Evolutionary conservation across 805 yeast species (phyloP), one percentile per base, ranked within the genome.

Genomic region (Barnettozyma vustinii): DNA sequence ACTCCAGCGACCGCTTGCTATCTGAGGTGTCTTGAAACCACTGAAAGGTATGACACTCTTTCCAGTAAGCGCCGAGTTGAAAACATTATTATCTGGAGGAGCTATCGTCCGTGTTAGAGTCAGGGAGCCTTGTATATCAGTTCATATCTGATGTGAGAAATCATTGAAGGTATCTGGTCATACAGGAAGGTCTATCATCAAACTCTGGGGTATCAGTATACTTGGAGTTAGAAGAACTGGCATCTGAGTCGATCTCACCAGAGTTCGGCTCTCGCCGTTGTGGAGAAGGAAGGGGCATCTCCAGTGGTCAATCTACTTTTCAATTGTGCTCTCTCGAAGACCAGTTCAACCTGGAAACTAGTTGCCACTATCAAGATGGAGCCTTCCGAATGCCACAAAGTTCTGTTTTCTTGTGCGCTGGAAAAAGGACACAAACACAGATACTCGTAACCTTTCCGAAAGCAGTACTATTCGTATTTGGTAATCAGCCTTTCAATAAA

Each of bases 11-110:
- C 88, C 90, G 66, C 87, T 87, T 1, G 96, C 87, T 63, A 88
- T 79, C 62, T 87, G 88, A 44, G 96, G 96, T 57, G 89, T 87
- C 69, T 89, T 96, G 92, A 90, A 89, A 40, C 96, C 97, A 52
- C 96, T 96, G 59, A 87, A 89, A 0, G 96, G 94, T 68, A 79
- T 76, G 8, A 81, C 57, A 40, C 65, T 62, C 47, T 57, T 50
- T 12, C 61, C 67, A 9, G 65, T 62, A 25, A 63, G 46, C 9
- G 67, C 67, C 9, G 65, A 58, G 37, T 60, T 58, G 40, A 60
- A 60, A 10, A 53, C 62, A 44, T 39, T 37, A 0, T 53, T 49
- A 25, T 47, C 51, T 21, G 50, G 52, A 10, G 54, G 52, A 23
- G 52, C 54, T 52, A 15, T n/a, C 10, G 23, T 5, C 39, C 16